A percentile compares a stretch with the other conserved stretches of the same genome.
phyloP scores from a whole-genome alignment of 768 basidiomycete genomes.

The Tylopilus balloui region DNA sequence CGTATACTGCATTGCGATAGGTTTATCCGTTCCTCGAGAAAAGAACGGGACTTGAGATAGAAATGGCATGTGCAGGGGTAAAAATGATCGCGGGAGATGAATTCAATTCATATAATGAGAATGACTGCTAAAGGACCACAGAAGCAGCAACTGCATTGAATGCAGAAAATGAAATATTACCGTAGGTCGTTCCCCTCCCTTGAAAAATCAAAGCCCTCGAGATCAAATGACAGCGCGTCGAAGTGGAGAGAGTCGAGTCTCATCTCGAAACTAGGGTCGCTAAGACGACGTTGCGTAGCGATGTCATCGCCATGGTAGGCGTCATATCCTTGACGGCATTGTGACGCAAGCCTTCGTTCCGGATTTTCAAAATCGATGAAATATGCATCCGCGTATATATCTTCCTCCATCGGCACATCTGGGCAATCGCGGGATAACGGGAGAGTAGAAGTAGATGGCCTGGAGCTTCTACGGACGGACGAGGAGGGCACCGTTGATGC shows the following conservation, averaged over 20 bases:
- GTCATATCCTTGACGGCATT: slow-evolving; percentile 1
- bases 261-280: slow-evolving; percentile 57
- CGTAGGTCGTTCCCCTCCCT: slow-evolving; percentile 15
- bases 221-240: slow-evolving; percentile 65
- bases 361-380: slow-evolving; percentile 18
- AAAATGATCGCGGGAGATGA: slow-evolving; percentile 1
- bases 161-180: slow-evolving; percentile 10
- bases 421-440: slow-evolving; percentile 9
- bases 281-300: slow-evolving; percentile 14
- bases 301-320: not conserved
- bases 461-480: not conserved
- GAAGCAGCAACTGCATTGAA: not conserved
- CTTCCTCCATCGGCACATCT: slow-evolving; percentile 21
- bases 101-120: slow-evolving; percentile 8
- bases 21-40: slow-evolving; percentile 2
- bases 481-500: not conserved
- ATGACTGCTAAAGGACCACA: not conserved
- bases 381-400: slow-evolving; percentile 10
- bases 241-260: slow-evolving; percentile 69
- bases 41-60: not conserved
- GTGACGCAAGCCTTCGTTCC: slow-evolving; percentile 14
- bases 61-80: not conserved
- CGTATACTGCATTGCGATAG: not conserved
- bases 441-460: slow-evolving; percentile 12
- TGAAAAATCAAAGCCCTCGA: slow-evolving; percentile 43